Percentiles rank a stretch among this genome's conserved stretches.
These are phyloP conservation scores for Tulasnella sp. DNA, from an alignment of 768 basidiomycete species.

Conservation along the genomic window DNA sequence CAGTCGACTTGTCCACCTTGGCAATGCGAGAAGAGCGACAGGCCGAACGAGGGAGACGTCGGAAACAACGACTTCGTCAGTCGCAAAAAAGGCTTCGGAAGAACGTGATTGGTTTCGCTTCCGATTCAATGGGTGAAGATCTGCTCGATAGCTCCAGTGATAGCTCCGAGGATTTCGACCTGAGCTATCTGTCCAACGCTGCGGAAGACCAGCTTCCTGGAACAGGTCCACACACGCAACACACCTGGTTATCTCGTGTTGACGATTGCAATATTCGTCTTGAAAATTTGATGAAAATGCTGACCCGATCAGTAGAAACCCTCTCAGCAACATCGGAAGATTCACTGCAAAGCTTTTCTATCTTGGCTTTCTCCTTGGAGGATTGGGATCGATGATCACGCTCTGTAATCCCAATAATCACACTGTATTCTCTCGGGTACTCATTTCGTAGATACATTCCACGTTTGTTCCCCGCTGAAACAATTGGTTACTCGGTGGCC, in stretches of 20 bases:
- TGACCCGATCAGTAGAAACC: conserved; percentile 2
- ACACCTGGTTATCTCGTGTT: neutral
- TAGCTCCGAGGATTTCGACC: conserved; percentile 4
- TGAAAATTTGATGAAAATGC: conserved; percentile 7
- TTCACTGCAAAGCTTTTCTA: neutral
- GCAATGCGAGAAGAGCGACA: conserved; percentile 21
- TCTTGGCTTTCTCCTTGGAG: conserved; percentile 10
- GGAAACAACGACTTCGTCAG: neutral
- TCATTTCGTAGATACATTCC: no score
- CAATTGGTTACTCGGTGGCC: no score
- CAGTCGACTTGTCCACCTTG: conserved; percentile 38
- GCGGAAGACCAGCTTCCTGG: neutral
- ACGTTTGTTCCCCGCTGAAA: no score
- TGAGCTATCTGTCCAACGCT: neutral
- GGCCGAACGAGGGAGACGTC: neutral
- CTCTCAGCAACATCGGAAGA: neutral
- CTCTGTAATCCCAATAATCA: no score
- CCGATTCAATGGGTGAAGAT: neutral
- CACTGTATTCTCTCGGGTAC: no score
- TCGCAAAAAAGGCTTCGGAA: neutral
- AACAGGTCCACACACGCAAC: neutral
- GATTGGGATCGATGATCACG: conserved; percentile 16
- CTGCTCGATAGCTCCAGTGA: neutral
- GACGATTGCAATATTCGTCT: conserved; percentile 8
- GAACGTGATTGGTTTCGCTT: neutral